phyloP scores from a whole-genome alignment of 768 basidiomycete genomes.

The Termitomyces eurrhizus region DNA sequence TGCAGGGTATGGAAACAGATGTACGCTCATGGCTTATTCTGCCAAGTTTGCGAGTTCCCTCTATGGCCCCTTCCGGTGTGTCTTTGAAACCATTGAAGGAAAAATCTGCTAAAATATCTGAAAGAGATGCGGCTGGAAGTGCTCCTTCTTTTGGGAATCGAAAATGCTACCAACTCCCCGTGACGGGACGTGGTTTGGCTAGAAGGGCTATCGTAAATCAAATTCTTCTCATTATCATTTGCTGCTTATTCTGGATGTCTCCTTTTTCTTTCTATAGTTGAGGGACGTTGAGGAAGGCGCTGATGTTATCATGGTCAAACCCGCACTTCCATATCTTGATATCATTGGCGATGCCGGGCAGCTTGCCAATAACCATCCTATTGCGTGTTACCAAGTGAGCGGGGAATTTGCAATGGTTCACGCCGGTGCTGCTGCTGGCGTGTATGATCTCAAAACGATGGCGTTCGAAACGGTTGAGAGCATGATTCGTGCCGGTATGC shows the following conservation, averaged over 20 bases:
- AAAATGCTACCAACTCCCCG: slow-evolving; percentile 98
- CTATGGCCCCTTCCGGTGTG: slow-evolving; percentile 93
- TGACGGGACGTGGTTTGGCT: slow-evolving; percentile 83
- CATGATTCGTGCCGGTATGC: slow-evolving; percentile 87
- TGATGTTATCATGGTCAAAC: slow-evolving; percentile 99
- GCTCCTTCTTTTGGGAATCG: slow-evolving; percentile 93
- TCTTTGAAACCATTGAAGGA: not conserved
- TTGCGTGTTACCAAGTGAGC: slow-evolving; percentile 97
- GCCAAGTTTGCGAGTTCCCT: slow-evolving; percentile 96
- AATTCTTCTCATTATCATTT: not conserved
- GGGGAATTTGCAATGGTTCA: slow-evolving; percentile 98
- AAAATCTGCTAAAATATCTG: not conserved
- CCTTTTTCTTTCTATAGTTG: slow-evolving; percentile 41
- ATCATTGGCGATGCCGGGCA: slow-evolving; percentile 86
- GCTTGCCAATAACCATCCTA: slow-evolving; percentile 80
- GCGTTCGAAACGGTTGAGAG: slow-evolving; percentile 91
- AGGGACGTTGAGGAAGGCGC: slow-evolving; percentile 91
- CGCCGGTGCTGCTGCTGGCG: slow-evolving; percentile 88
- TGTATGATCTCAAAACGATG: slow-evolving; percentile 91
- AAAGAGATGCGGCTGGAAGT: slow-evolving; percentile 95
- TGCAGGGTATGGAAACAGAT: slow-evolving; percentile 79
- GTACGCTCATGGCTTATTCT: slow-evolving; percentile 93
- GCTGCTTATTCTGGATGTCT: slow-evolving; percentile 4
- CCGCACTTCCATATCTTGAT: slow-evolving; percentile 93
- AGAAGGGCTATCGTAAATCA: slow-evolving; percentile 83